phyloP scores from a whole-genome alignment of 2,329 filamentous ascomycete species.

The Apiospora saccharicola region DNA sequence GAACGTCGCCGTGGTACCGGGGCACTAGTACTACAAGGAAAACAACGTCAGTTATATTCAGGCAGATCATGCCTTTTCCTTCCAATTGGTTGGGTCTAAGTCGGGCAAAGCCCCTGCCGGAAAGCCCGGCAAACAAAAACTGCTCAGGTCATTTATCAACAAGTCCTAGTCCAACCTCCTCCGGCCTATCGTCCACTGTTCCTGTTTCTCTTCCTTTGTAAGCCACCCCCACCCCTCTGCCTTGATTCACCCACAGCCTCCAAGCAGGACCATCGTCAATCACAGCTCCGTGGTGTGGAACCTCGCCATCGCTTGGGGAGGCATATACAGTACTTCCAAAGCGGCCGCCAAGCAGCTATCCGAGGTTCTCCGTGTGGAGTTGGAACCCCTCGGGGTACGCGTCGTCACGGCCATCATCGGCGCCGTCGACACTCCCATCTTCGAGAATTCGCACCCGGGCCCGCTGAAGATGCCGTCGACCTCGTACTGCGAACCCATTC shows the following conservation, averaged over 20 bases:
- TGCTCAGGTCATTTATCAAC: neutral
- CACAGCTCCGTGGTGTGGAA: constrained; percentile 29
- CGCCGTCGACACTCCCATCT: neutral
- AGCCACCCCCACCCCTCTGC: neutral
- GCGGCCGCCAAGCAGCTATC: constrained; percentile 27
- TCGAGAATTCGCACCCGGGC: neutral
- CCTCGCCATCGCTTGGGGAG: constrained; percentile 31
- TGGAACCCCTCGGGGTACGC: neutral
- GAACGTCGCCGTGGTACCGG: no score
- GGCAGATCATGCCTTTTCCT: neutral
- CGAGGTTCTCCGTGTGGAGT: neutral
- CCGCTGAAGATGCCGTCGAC: constrained; percentile 16
- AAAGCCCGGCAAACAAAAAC: no score
- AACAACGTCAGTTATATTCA: neutral
- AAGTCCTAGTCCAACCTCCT: neutral
- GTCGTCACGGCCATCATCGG: neutral
- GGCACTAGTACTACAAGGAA: no score
- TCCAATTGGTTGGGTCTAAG: neutral
- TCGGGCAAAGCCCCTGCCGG: no score
- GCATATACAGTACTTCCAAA: constrained; percentile 29
- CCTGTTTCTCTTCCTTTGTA: neutral
- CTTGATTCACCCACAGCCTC: no score
- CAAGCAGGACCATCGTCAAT: constrained; percentile 32
- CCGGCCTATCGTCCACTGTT: neutral
- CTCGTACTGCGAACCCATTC: constrained; percentile 7